Evolutionary conservation across 148 eudicot genomes (phyloP).

Genomic region (Linanthus parryae): DNA sequence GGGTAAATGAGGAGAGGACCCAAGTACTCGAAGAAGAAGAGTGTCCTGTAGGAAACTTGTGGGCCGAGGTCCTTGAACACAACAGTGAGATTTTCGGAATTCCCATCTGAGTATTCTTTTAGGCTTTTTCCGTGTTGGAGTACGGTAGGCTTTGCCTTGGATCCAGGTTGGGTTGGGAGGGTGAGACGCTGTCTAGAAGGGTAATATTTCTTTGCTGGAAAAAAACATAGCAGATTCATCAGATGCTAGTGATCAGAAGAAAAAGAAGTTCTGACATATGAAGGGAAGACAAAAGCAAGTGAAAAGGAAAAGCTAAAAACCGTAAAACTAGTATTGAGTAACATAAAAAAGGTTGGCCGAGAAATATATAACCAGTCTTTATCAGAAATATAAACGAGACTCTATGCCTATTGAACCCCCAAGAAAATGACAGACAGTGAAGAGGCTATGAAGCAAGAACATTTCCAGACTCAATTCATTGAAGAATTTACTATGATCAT

Average conservation of each 20-base stretch:
- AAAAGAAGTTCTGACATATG: not conserved
- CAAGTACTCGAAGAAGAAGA: slow-evolving; percentile 90
- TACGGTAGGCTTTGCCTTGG: slow-evolving; percentile 74
- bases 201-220: slow-evolving; percentile 77
- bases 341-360: not conserved
- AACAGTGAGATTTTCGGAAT: slow-evolving; percentile 43
- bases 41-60: slow-evolving; percentile 85
- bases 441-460: too few species aligned
- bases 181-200: slow-evolving; percentile 95
- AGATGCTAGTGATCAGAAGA: slow-evolving; percentile 1
- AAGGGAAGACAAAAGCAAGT: not conserved
- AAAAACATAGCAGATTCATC: slow-evolving; percentile 16
- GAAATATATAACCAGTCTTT: not conserved
- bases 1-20: slow-evolving; percentile 90
- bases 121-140: slow-evolving; percentile 67
- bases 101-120: slow-evolving; percentile 57
- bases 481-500: too few species aligned
- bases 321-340: too few species aligned
- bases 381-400: not conserved
- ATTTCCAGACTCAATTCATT: too few species aligned
- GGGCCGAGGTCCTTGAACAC: slow-evolving; percentile 94
- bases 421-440: too few species aligned
- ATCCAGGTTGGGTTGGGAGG: slow-evolving; percentile 75
- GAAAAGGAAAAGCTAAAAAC: slow-evolving; percentile 1
- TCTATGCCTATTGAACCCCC: not conserved